Conservation (phyloP, 2,329 filamentous ascomycete species). For the Xylariaceae sp. region DNA sequence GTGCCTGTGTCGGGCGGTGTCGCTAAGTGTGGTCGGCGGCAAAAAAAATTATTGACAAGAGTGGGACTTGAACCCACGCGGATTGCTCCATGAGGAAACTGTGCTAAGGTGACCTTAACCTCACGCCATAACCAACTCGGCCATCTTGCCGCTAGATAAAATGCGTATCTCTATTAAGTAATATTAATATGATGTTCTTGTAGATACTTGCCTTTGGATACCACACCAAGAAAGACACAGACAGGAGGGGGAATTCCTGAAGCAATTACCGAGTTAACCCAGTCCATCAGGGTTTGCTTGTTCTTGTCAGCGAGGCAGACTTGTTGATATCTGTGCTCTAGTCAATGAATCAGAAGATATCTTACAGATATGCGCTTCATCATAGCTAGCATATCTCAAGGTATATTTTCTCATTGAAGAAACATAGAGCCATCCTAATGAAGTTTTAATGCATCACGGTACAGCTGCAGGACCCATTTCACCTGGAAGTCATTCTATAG, state of each 20-base stretch:
- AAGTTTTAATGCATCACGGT: slow-evolving; percentile 42
- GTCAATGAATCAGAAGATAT: slow-evolving; percentile 49
- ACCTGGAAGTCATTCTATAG: too few relatives aligned
- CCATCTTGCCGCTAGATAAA: slow-evolving; percentile 43
- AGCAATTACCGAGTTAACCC: too few relatives aligned
- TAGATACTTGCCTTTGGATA: too few relatives aligned
- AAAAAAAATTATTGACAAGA: slow-evolving; percentile 37
- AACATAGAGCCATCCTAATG: slow-evolving; percentile 45
- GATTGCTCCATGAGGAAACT: slow-evolving; percentile 42
- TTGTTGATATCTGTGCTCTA: too few relatives aligned
- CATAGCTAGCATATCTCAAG: slow-evolving; percentile 46
- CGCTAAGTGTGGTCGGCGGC: too few relatives aligned
- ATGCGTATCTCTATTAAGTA: too few relatives aligned
- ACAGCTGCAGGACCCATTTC: slow-evolving; percentile 46
- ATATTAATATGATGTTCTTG: too few relatives aligned
- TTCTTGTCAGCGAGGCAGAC: too few relatives aligned
- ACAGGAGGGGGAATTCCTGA: too few relatives aligned
- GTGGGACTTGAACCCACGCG: slow-evolving; percentile 50
- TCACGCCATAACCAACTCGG: slow-evolving; percentile 47
- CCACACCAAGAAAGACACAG: too few relatives aligned
- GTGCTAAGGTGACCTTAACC: slow-evolving; percentile 44
- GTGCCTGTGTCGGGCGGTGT: too few relatives aligned
- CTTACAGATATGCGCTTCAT: slow-evolving; percentile 48
- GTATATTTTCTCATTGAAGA: slow-evolving; percentile 47
- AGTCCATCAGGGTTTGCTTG: too few relatives aligned